Evolutionary conservation across 208 protist genomes (phyloP), one percentile per base, ranked within the genome.

Genomic region (Angomonas ambiguus): DNA sequence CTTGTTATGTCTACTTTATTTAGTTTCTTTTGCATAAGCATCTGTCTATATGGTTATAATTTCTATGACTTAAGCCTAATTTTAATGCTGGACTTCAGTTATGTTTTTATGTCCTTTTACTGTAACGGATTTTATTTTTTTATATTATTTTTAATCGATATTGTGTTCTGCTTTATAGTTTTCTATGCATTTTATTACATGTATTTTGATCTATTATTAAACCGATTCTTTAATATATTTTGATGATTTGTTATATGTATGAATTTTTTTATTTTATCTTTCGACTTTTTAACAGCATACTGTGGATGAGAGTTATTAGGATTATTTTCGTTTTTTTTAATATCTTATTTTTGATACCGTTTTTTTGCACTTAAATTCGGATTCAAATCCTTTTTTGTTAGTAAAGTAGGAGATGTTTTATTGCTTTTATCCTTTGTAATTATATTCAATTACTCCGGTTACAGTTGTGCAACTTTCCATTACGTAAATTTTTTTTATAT

Each of bases 201-300:
- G 85, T 92, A 88, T 79, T 92, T 87, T 80, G 82, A 88, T 78
- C 20, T 87, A 20, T 73, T 88, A 57, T 71, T 92, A 71, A 56
- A 58, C 41, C 59, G 80, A 51, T 92, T 92, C 85, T 83, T 92
- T 62, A 69, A 84, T 76, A 87, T 92, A 70, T 88, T 92, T 83
- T 88, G 79, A 80, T 82, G 69, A 71, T 92, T 92, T 79, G 79
- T 87, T 2, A 60, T 88, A 41, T 87, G 82, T 81, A 92, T 92
- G 85, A 88, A 88, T 87, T 87, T 88, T 84, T 92, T 92, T 78
- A 85, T 92, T 66, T 74, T 91, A 78, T 85, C 84, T 22, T 87
- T 73, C 61, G 84, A 91, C 72, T 85, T 87, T 79, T 75, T 91
- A 80, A 91, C 84, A 57, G 84, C 84, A 28, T 91, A 91, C 72